phyloP scores from a whole-genome alignment of 2,329 filamentous ascomycete species.

The Colletotrichum abscissum region DNA sequence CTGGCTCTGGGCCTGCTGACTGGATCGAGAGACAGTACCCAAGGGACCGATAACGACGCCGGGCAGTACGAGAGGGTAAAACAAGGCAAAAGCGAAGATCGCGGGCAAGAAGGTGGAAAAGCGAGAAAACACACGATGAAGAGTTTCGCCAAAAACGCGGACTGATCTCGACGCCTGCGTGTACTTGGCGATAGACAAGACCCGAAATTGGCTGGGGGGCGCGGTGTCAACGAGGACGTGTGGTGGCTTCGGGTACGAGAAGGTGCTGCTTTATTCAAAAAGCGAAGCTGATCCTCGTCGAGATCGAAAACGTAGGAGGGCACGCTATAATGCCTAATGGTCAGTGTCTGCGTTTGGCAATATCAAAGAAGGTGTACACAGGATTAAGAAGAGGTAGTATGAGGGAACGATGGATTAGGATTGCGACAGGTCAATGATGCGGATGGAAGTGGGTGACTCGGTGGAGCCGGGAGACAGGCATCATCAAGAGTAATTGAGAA shows the following conservation, averaged over 20 bases:
- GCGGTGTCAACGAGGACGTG: background rate
- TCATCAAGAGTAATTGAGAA: conserved; percentile 5
- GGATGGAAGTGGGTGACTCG: background rate
- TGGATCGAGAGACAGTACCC: background rate
- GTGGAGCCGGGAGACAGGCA: conserved; percentile 15
- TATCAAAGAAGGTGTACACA: background rate
- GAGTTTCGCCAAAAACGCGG: background rate
- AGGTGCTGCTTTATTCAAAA: background rate
- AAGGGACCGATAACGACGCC: background rate
- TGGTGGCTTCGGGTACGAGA: background rate
- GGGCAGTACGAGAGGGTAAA: background rate
- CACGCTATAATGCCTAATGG: conserved; percentile 10
- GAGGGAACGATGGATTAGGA: background rate
- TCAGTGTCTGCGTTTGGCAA: conserved; percentile 7
- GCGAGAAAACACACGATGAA: background rate
- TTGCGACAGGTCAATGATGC: conserved; percentile 25
- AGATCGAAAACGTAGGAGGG: background rate
- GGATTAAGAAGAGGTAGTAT: background rate
- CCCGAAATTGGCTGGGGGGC: background rate
- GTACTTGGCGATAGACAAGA: conserved; percentile 29
- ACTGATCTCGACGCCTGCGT: conserved; percentile 24
- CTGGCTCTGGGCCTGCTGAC: background rate
- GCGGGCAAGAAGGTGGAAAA: background rate
- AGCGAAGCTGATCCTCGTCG: background rate
- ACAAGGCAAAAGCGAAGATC: background rate